Percentiles rank a stretch among this genome's conserved stretches.
Evolutionary conservation across 2,329 filamentous ascomycete species (phyloP).

Genomic region (Aspergillus aculeatinus): DNA sequence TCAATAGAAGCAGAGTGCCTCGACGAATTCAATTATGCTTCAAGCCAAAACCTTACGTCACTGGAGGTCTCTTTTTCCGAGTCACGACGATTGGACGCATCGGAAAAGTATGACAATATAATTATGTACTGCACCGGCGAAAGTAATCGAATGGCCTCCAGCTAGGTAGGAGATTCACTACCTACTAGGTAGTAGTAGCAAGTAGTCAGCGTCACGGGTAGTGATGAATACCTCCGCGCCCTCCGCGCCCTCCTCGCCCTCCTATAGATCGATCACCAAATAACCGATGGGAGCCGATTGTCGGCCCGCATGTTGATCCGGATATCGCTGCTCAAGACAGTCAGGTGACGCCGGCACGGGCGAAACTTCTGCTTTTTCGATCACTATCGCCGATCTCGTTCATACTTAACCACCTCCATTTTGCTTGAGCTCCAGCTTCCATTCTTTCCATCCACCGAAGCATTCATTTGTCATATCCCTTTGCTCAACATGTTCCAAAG

Average conservation of each 20-base stretch:
- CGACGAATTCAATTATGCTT: neutral
- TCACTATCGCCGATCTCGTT: constrained; percentile 9
- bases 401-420: constrained; percentile 1
- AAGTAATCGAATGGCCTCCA: too few species aligned
- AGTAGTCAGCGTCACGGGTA: too few species aligned
- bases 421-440: constrained; percentile 2
- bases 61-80: too few species aligned
- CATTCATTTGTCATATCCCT: neutral
- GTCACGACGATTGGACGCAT: too few species aligned
- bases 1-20: neutral
- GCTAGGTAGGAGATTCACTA: too few species aligned
- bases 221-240: too few species aligned
- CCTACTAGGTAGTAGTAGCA: too few species aligned
- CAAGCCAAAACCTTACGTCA: neutral
- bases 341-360: constrained; percentile 19
- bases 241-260: too few species aligned
- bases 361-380: constrained; percentile 22
- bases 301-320: constrained; percentile 16
- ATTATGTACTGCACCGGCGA: too few species aligned
- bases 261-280: too few species aligned
- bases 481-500: constrained; percentile 44
- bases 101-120: too few species aligned
- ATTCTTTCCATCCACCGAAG: neutral
- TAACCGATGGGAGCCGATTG: constrained; percentile 1
- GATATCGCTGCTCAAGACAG: constrained; percentile 3